A percentile compares a stretch with the other conserved stretches of the same genome.
Evolutionary conservation across 805 yeast genomes (phyloP).

Genomic region (Starmerella etchellsii): DNA sequence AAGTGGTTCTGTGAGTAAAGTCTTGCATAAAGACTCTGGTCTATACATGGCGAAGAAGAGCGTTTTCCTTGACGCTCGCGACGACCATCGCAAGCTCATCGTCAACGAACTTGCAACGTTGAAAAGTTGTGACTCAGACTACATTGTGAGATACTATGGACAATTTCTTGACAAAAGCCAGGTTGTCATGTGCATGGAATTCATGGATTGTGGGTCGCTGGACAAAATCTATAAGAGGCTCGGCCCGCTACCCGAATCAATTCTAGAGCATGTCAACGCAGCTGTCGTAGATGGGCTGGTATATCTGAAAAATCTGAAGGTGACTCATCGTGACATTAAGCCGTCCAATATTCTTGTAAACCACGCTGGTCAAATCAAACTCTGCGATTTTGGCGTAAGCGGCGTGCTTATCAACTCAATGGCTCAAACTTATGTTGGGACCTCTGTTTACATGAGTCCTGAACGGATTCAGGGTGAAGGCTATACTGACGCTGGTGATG

Average conservation of each 20-base stretch:
- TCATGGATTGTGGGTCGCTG: slow-evolving; percentile 86
- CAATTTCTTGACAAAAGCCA: slow-evolving; percentile 61
- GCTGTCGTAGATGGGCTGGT: slow-evolving; percentile 70
- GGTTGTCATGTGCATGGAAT: slow-evolving; percentile 88
- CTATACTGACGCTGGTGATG: slow-evolving; percentile 90
- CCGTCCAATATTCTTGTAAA: slow-evolving; percentile 88
- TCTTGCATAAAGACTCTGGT: slow-evolving; percentile 77
- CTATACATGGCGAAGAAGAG: slow-evolving; percentile 81
- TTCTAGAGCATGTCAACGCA: slow-evolving; percentile 59
- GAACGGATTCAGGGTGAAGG: slow-evolving; percentile 92
- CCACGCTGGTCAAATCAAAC: slow-evolving; percentile 72
- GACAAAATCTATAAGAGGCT: slow-evolving; percentile 56
- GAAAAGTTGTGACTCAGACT: slow-evolving; percentile 73
- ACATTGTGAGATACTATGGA: slow-evolving; percentile 81
- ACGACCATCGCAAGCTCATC: slow-evolving; percentile 66
- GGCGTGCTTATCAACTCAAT: slow-evolving; percentile 84
- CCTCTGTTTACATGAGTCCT: slow-evolving; percentile 95
- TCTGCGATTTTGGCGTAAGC: slow-evolving; percentile 95
- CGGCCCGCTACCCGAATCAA: slow-evolving; percentile 55
- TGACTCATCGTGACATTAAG: slow-evolving; percentile 90
- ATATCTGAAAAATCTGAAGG: slow-evolving; percentile 71
- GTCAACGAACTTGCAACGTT: slow-evolving; percentile 77
- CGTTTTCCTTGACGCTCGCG: slow-evolving; percentile 73
- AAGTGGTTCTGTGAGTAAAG: slow-evolving; percentile 84
- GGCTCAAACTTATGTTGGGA: slow-evolving; percentile 96